Base-by-base conservation (phyloP, 192 early-diverging fungal genomes). In the Obelidium mucronatum region DNA sequence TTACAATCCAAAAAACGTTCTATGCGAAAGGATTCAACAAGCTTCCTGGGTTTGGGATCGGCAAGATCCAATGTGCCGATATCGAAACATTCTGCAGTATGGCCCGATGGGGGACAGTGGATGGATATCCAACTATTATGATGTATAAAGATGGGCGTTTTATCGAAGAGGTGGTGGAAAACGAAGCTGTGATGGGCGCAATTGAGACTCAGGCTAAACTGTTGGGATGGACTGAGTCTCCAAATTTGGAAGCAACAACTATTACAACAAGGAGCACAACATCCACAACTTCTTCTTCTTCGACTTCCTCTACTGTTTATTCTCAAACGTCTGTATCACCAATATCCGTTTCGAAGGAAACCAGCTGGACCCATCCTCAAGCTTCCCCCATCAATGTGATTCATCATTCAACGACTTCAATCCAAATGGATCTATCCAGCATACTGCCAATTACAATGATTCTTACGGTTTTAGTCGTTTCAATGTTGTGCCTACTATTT, bases 101-200 rank as follows among this genome's bases (percentile, higher is more conserved):
- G 24, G 11, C 58, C 8, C 6, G 13, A 26, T 24, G 6, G 33
- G 33, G 40, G 24, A 24, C 30, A 13, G n/a, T n/a, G 53, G 69
- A 72, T 31, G 69, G 69, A 72, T 72, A 72, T 36, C 69, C 69
- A 28, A 72, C 69, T 13, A 40, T 72, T 13, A 72, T 58, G 22
- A 13, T 58, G 69, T 72, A 34, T 30, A 26, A 39, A 22, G 54
- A 72, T 54, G 69, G 69, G 15, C 19, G 11, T 8, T 72, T 58
- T 42, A 24, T 59, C 6, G 34, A 59, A 37, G 69, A 72, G 39
- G 36, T 72, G 54, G 4, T 72, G 28, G 33, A 35, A 13, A 31
- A 72, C 26, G 48, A 69, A 24, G 44, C 0, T 15, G 44, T 6
- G 44, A 33, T 31, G 8, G 58, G 26, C 24, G 58, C 58, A 13